Evolutionary conservation across 164 flowering plant genomes (phyloP).

Genomic region (Cinnamomum chago): DNA sequence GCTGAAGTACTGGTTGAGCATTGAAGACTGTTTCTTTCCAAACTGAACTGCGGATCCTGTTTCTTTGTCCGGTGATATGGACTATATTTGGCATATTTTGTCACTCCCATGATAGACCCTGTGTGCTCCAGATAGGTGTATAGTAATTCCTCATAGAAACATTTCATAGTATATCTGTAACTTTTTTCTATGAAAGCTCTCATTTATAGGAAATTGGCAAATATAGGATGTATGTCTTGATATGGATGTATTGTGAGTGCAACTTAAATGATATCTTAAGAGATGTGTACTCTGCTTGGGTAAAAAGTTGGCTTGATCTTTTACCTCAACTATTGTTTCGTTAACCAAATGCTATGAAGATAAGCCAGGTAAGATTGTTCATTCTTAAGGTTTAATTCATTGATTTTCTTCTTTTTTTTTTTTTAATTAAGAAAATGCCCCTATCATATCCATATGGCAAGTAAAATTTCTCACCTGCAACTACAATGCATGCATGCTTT

Average conservation of each 20-base stretch:
- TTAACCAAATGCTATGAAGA: neutral
- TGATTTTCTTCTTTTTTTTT: too few species aligned
- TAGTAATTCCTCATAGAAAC: conserved; percentile 1
- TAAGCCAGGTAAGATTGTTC: neutral
- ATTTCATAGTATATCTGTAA: conserved; percentile 1
- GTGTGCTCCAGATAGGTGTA: neutral
- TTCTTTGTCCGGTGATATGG: neutral
- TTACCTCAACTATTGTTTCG: neutral
- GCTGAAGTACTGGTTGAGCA: conserved; percentile 13
- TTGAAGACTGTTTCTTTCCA: neutral
- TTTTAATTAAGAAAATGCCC: too few species aligned
- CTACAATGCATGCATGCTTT: too few species aligned
- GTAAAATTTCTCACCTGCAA: too few species aligned
- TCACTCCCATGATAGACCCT: neutral
- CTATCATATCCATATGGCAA: too few species aligned
- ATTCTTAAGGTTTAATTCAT: too few species aligned
- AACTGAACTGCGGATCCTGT: neutral
- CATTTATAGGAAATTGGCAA: neutral
- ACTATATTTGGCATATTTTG: neutral
- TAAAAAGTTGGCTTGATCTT: neutral
- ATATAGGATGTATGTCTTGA: neutral
- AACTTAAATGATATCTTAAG: neutral
- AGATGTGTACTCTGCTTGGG: neutral
- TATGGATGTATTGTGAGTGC: neutral
- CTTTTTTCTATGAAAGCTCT: neutral